Percentiles rank a stretch among this genome's conserved stretches.
These are phyloP conservation scores for Keithomyces neogunnii DNA, from an alignment of 2,329 filamentous ascomycete genomes.

Conservation along the genomic window DNA sequence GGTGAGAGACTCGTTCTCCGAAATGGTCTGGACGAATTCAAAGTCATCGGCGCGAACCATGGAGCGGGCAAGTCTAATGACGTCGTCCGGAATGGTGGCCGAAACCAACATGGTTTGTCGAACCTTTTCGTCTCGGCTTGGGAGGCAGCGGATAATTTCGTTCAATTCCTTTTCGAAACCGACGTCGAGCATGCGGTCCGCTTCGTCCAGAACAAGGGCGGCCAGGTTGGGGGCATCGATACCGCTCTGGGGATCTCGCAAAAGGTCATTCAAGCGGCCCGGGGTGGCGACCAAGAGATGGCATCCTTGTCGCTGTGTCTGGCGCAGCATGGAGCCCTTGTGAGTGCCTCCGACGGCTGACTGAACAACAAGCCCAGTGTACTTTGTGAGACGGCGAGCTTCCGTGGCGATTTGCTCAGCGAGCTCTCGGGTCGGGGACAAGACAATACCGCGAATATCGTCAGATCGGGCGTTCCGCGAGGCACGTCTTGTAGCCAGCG, in stretches of 20 bases:
- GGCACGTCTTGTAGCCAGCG: constrained; percentile 41
- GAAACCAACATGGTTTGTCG: constrained; percentile 94
- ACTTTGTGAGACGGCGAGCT: constrained; percentile 55
- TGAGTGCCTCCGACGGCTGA: constrained; percentile 88
- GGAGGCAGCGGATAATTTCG: constrained; percentile 54
- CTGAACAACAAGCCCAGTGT: constrained; percentile 59
- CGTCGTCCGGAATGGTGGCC: constrained; percentile 79
- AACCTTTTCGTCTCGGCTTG: constrained; percentile 50
- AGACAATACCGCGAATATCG: constrained; percentile 61
- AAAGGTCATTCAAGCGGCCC: constrained; percentile 75
- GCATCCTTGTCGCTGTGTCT: constrained; percentile 68
- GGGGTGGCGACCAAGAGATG: constrained; percentile 88
- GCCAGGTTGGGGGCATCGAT: constrained; percentile 73
- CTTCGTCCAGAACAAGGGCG: constrained; percentile 92
- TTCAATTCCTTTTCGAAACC: constrained; percentile 63
- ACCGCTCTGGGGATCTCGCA: constrained; percentile 54
- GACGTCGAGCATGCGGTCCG: constrained; percentile 97
- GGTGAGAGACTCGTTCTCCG: constrained; percentile 72
- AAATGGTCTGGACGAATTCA: constrained; percentile 84
- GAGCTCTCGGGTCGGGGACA: constrained; percentile 75
- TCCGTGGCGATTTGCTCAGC: constrained; percentile 76
- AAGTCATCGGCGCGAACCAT: constrained; percentile 75
- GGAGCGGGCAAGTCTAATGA: constrained; percentile 67
- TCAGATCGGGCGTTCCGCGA: constrained; percentile 31
- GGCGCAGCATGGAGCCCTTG: constrained; percentile 58